These are phyloP conservation scores for Chlorella sp. DNA, from an alignment of 139 green algal species.

Conservation along the genomic window DNA sequence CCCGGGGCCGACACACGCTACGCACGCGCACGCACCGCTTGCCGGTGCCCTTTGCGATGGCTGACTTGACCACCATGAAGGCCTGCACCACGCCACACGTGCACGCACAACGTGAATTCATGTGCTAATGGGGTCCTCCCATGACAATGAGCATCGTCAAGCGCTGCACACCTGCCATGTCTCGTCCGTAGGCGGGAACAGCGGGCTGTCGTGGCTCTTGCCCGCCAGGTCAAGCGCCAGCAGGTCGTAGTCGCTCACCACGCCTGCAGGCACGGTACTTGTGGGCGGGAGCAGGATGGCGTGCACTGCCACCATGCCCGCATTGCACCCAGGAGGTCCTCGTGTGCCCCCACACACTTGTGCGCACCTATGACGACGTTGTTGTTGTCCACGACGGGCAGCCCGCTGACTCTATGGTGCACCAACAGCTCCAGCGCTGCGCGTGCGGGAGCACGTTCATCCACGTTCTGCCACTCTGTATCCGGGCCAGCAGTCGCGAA, in stretches of 20 bases:
- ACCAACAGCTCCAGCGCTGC: slow-evolving; percentile 52
- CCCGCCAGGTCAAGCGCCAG: slow-evolving; percentile 55
- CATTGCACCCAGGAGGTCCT: too few species aligned
- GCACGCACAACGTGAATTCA: too few species aligned
- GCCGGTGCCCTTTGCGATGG: slow-evolving; percentile 50
- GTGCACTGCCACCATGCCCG: too few species aligned
- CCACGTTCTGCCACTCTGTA: too few species aligned
- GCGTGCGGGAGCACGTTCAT: background rate
- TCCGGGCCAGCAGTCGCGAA: too few species aligned
- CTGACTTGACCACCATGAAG: slow-evolving; percentile 50
- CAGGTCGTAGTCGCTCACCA: slow-evolving; percentile 71
- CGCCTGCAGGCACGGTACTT: too few species aligned
- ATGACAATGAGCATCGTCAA: background rate
- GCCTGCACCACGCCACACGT: too few species aligned
- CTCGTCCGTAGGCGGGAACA: slow-evolving; percentile 43
- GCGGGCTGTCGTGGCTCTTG: slow-evolving; percentile 22
- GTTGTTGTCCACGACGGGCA: slow-evolving; percentile 48
- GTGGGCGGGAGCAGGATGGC: too few species aligned
- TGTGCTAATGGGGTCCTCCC: too few species aligned
- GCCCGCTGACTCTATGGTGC: slow-evolving; percentile 39
- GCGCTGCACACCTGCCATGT: slow-evolving; percentile 23
- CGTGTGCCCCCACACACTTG: too few species aligned
- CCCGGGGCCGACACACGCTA: background rate
- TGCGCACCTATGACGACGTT: slow-evolving; percentile 27
- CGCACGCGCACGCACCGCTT: slow-evolving; percentile 29